Conservation (phyloP, 495 filamentous ascomycete genomes). For the Aspergillus indologenus region DNA sequence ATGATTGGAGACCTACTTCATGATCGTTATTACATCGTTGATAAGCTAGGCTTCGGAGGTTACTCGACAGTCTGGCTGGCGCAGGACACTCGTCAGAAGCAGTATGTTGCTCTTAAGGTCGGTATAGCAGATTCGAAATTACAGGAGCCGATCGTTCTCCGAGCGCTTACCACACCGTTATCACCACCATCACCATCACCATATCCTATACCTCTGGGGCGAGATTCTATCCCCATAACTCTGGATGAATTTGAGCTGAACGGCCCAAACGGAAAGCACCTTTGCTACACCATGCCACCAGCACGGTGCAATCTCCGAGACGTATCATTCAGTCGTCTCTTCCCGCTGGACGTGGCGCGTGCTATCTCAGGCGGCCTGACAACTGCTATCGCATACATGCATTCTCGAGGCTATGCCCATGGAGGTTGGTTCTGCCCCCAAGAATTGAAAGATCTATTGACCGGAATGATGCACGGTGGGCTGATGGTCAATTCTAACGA, state of each 20-base stretch:
- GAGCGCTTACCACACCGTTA: slow-evolving; percentile 26
- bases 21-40: slow-evolving; percentile 43
- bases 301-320: slow-evolving; percentile 30
- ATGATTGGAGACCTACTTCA: slow-evolving; percentile 38
- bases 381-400: slow-evolving; percentile 27
- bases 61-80: slow-evolving; percentile 57
- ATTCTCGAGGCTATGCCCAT: slow-evolving; percentile 35
- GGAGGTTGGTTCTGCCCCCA: slow-evolving; percentile 26
- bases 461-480: too few relatives aligned
- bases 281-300: slow-evolving; percentile 25
- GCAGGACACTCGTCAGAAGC: slow-evolving; percentile 32
- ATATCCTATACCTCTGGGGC: too few relatives aligned
- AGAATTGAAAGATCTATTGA: too few relatives aligned
- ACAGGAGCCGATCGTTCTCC: slow-evolving; percentile 24
- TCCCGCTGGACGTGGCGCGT: slow-evolving; percentile 29
- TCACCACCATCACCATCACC: too few relatives aligned
- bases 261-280: slow-evolving; percentile 32
- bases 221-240: slow-evolving; percentile 9
- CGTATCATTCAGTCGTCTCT: slow-evolving; percentile 22
- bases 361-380: slow-evolving; percentile 22
- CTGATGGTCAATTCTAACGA: too few relatives aligned
- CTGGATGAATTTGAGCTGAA: slow-evolving; percentile 30
- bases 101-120: slow-evolving; percentile 37
- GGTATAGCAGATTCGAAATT: slow-evolving; percentile 20
- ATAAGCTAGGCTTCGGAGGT: slow-evolving; percentile 53